A percentile compares a stretch with the other conserved stretches of the same genome.
phyloP scores from a whole-genome alignment of 306 rosid species.

The Pterocarpus macrocarpus region DNA sequence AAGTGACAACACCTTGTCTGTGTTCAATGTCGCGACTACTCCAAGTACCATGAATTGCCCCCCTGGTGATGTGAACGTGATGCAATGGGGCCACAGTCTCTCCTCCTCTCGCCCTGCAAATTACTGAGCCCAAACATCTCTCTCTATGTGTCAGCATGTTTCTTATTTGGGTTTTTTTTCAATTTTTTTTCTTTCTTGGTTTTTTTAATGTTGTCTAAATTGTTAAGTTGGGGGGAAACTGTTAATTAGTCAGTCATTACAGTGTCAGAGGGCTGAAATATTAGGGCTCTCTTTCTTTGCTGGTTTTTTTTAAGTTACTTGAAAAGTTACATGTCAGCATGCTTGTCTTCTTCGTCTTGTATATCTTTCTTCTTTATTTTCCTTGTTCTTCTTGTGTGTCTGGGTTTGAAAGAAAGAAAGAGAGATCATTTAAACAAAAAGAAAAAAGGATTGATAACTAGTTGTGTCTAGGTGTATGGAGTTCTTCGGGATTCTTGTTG shows the following conservation, averaged over 20 bases:
- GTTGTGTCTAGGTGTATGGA: no score
- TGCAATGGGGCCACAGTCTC: slow-evolving; percentile 59
- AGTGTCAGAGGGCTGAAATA: neutral
- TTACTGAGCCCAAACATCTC: neutral
- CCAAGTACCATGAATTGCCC: slow-evolving; percentile 40
- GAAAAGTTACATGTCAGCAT: neutral
- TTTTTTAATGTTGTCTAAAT: neutral
- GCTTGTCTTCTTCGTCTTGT: neutral
- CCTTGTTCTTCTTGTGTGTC: neutral
- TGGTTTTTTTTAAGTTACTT: neutral
- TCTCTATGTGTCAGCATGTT: neutral
- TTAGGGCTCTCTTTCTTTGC: neutral
- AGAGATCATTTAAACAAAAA: no score
- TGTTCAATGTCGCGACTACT: slow-evolving; percentile 7
- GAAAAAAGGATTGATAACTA: no score
- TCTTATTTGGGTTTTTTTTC: neutral
- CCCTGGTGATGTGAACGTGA: slow-evolving; percentile 31
- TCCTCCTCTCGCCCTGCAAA: slow-evolving; percentile 50
- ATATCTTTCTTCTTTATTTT: neutral
- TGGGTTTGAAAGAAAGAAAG: no score
- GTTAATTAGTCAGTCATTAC: neutral
- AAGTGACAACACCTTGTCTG: neutral
- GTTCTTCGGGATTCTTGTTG: no score
- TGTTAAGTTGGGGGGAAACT: neutral
- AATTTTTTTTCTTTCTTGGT: slow-evolving; percentile 19